Percentiles rank a stretch among this genome's conserved stretches.
phyloP scores from a whole-genome alignment of 148 eudicot genomes.

The Rhododendron simsii region DNA sequence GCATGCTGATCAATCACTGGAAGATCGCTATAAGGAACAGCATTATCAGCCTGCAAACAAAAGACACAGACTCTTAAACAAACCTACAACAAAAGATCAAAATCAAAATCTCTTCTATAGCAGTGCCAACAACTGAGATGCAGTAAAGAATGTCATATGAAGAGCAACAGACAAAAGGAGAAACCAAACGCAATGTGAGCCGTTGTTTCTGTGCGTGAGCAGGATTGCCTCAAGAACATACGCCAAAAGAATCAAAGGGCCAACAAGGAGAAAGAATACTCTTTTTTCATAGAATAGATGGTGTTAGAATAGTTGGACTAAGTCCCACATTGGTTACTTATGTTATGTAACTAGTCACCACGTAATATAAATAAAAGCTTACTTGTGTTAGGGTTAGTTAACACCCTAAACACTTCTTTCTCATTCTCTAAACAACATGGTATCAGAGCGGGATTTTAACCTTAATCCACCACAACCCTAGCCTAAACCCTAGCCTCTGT shows the following conservation, averaged over 20 bases:
- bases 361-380: too few species aligned
- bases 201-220: not conserved
- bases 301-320: too few species aligned
- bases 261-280: not conserved
- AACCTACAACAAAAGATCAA: not conserved
- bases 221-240: not conserved
- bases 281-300: not conserved
- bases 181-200: not conserved
- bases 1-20: slow-evolving; percentile 91
- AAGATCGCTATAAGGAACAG: slow-evolving; percentile 62
- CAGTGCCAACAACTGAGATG: not conserved
- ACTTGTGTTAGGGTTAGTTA: too few species aligned
- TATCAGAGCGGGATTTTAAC: too few species aligned
- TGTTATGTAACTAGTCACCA: too few species aligned
- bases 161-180: not conserved
- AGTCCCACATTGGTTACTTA: too few species aligned
- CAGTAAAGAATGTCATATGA: not conserved
- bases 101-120: not conserved
- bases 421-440: too few species aligned
- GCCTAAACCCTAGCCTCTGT: too few species aligned
- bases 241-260: not conserved
- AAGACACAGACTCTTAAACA: not conserved
- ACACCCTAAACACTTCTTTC: too few species aligned
- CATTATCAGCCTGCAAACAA: slow-evolving; percentile 57
- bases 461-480: too few species aligned